phyloP scores from a whole-genome alignment of 148 eudicot species.

The Polygonum maritimum region DNA sequence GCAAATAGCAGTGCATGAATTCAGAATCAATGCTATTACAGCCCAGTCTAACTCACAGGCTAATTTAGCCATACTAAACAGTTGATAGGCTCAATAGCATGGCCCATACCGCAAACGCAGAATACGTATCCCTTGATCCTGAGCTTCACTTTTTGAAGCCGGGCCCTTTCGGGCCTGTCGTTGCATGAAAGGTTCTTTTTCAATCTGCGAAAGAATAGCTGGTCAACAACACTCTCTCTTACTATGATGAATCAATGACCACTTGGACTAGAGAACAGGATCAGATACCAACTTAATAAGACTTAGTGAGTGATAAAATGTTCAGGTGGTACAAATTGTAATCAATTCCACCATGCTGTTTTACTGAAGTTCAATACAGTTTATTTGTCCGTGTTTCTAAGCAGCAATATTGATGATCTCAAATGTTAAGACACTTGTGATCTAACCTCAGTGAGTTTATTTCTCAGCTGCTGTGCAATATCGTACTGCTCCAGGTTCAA shows the following conservation, averaged over 20 bases:
- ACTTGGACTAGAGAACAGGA: not conserved
- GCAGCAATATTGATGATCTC: not conserved
- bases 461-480: constrained; percentile 77
- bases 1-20: not conserved
- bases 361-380: not conserved
- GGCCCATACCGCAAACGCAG: constrained; percentile 65
- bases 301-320: not conserved
- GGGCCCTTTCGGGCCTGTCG: constrained; percentile 66
- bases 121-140: constrained; percentile 75
- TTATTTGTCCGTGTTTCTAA: not conserved
- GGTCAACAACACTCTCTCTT: not conserved
- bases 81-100: constrained; percentile 6
- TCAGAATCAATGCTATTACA: not conserved
- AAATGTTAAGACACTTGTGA: not conserved
- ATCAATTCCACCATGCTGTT: not conserved
- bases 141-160: constrained; percentile 78
- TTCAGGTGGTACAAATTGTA: not conserved
- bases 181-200: constrained; percentile 53
- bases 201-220: constrained; percentile 44
- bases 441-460: constrained; percentile 86
- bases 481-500: constrained; percentile 94
- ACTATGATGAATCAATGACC: not conserved
- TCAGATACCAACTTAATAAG: not conserved
- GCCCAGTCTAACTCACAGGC: not conserved
- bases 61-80: not conserved